Percentiles rank a stretch among this genome's conserved stretches.
phyloP scores from a whole-genome alignment of 176 grass and related monocot genomes.

The Echinochloa phyllopogon region DNA sequence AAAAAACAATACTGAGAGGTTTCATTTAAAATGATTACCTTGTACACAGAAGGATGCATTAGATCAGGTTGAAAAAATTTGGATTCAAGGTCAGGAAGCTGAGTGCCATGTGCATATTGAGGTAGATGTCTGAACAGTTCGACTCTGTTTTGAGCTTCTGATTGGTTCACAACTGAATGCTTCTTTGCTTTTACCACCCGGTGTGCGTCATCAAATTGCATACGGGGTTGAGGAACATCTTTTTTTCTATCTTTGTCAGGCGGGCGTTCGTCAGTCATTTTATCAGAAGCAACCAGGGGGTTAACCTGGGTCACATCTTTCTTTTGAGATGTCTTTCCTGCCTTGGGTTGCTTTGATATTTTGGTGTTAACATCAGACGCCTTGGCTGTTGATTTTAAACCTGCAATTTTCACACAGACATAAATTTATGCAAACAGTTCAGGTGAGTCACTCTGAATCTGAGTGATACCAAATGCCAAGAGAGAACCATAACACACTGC shows the following conservation, averaged over 20 bases:
- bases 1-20: not conserved
- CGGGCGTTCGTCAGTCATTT: slow-evolving; percentile 43
- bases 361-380: slow-evolving; percentile 34
- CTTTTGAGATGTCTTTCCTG: slow-evolving; percentile 49
- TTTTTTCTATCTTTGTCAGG: slow-evolving; percentile 68
- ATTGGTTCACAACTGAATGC: slow-evolving; percentile 58
- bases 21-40: slow-evolving; percentile 49
- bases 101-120: slow-evolving; percentile 73
- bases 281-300: slow-evolving; percentile 52
- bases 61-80: slow-evolving; percentile 69
- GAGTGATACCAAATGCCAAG: not conserved
- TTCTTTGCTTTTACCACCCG: slow-evolving; percentile 68
- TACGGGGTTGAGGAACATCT: slow-evolving; percentile 57
- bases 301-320: slow-evolving; percentile 56
- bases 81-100: slow-evolving; percentile 74
- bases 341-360: slow-evolving; percentile 56
- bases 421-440: not conserved
- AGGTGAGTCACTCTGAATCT: not conserved
- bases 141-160: slow-evolving; percentile 70
- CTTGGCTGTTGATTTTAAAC: slow-evolving; percentile 20
- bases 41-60: slow-evolving; percentile 91
- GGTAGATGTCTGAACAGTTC: slow-evolving; percentile 78
- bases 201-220: slow-evolving; percentile 76
- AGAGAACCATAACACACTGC: not conserved
- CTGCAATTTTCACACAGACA: slow-evolving; percentile 30